Evolutionary conservation across 2,329 filamentous ascomycete species (phyloP), one percentile per base, ranked within the genome.

Genomic region (Fusarium scirpi): DNA sequence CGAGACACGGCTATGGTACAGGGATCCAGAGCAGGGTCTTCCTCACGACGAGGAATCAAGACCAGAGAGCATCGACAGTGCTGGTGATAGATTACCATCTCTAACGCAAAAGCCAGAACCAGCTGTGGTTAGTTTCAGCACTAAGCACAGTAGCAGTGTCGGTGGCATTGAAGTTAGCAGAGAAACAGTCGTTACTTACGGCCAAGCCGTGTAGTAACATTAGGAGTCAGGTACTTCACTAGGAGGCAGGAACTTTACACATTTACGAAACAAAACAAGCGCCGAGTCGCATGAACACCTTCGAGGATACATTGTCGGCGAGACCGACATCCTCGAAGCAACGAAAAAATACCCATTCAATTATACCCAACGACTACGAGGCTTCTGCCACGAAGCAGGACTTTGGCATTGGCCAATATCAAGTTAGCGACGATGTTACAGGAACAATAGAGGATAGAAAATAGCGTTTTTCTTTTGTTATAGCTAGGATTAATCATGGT

Each of bases 171-270:
- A 76, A 12, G 61, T 76, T 16, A 76, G 74, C 5, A 68, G 68
- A 34, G 74, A 76, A 63, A 76, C 71, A 9, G 59, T 69, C 13
- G 68, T 76, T 11, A 67, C 69, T 1, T 75, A 75, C 12, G 70
- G 72, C 0, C 71, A 32, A 22, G 62, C 65, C 1, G 18, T 51
- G 8, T 67, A 61, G 52, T 7, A 22, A 18, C 4, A 29, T 3
- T 0, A 15, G 2, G 8, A 29, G 11, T 18, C 15, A 40, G 41
- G n/a, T 3, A 56, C 29, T 41, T 5, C 13, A 47, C 10, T 18
- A 34, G 32, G 8, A 34, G 32, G 8, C 8, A 34, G 32, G 22
- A n/a, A 32, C 16, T 52, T 54, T 38, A 32, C 16, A 10, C 25
- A 18, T 24, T 27, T n/a, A 43, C 15, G 18, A 34, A 38, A 18